Percentiles rank a stretch among this genome's conserved stretches.
phyloP scores from a whole-genome alignment of 176 grass and related monocot genomes.

The Triticum dicoccoides region DNA sequence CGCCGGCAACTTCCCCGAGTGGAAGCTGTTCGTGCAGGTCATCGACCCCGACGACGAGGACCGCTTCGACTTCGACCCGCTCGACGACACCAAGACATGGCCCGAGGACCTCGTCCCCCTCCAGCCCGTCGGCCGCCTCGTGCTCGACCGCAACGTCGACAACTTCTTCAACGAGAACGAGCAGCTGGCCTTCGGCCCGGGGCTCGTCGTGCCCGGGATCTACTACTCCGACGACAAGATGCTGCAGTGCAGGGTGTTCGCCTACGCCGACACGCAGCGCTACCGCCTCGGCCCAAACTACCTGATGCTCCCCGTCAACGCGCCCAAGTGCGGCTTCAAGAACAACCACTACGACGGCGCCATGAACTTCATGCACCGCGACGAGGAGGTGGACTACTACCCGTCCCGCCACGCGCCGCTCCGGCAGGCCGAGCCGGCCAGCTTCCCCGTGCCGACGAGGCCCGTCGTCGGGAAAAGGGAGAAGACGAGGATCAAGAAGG shows the following conservation, averaged over 20 bases:
- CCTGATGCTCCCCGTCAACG: slow-evolving; percentile 91
- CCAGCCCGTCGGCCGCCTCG: slow-evolving; percentile 61
- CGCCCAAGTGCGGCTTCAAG: slow-evolving; percentile 59
- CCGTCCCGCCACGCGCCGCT: slow-evolving; percentile 73
- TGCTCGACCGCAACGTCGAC: slow-evolving; percentile 81
- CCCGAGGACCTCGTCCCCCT: slow-evolving; percentile 78
- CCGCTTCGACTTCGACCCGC: slow-evolving; percentile 75
- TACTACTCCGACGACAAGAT: slow-evolving; percentile 99
- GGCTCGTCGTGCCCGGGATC: slow-evolving; percentile 78
- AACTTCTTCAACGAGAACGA: slow-evolving; percentile 98
- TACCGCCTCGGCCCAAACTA: slow-evolving; percentile 84
- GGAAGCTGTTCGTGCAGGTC: slow-evolving; percentile 92
- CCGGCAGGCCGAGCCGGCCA: slow-evolving; percentile 36
- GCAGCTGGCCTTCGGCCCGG: slow-evolving; percentile 83
- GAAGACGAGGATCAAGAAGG: slow-evolving; percentile 61
- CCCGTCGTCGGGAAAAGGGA: slow-evolving; percentile 48
- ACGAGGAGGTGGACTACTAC: slow-evolving; percentile 99
- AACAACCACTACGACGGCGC: slow-evolving; percentile 96
- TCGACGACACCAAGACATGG: slow-evolving; percentile 96
- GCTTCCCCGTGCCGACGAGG: slow-evolving; percentile 18
- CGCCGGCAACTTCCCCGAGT: slow-evolving; percentile 71
- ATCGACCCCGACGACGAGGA: slow-evolving; percentile 77
- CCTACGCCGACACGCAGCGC: slow-evolving; percentile 85
- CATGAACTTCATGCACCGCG: slow-evolving; percentile 99
- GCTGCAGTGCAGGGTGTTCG: slow-evolving; percentile 93